phyloP scores from a whole-genome alignment of 2,329 filamentous ascomycete genomes.

The Colletotrichum sp. region DNA sequence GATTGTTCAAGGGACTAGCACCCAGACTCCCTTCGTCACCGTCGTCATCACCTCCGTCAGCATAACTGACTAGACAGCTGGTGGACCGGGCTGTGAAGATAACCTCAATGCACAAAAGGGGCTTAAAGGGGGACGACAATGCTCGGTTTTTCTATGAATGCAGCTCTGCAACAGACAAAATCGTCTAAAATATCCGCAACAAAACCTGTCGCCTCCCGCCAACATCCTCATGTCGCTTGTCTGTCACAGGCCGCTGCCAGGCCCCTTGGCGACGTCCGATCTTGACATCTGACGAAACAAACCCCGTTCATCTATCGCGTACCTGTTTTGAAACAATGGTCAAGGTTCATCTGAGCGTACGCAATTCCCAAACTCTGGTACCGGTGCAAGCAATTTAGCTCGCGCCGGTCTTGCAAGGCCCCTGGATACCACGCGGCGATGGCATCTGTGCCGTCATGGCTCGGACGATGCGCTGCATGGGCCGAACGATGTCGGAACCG shows the following conservation, averaged over 20 bases:
- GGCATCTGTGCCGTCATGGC: neutral
- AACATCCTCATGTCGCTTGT: neutral
- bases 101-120: neutral
- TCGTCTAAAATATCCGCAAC: neutral
- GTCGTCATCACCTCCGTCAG: neutral
- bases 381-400: neutral
- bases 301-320: neutral
- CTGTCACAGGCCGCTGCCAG: neutral
- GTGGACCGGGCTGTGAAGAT: neutral
- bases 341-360: constrained; percentile 10
- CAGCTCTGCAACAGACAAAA: neutral
- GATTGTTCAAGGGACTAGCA: neutral
- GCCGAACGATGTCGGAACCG: neutral
- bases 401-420: neutral
- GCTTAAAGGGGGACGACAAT: neutral
- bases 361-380: neutral
- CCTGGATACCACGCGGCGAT: neutral
- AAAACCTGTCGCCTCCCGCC: neutral
- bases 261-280: constrained; percentile 3
- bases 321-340: constrained; percentile 7
- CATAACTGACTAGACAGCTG: neutral
- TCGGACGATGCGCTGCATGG: neutral
- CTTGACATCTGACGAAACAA: constrained; percentile 12
- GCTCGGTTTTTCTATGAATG: neutral
- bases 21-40: neutral